Conservation (phyloP, 495 filamentous ascomycete species). For the Penicillium antarcticum region DNA sequence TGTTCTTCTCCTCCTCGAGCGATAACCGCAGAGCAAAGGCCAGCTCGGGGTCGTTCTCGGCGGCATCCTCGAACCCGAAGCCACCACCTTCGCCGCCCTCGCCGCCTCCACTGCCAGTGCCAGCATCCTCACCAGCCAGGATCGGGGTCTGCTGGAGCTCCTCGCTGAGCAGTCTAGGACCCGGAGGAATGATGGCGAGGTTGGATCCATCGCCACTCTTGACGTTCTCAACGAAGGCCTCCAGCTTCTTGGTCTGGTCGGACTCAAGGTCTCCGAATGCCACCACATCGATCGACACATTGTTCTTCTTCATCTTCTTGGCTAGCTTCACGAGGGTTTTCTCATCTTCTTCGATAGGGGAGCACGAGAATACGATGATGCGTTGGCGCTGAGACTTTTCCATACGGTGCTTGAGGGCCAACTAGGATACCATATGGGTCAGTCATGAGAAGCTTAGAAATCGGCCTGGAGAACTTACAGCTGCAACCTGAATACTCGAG, state of each 20-base stretch:
- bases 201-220: constrained; percentile 87
- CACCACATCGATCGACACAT: constrained; percentile 87
- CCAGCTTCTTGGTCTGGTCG: constrained; percentile 86
- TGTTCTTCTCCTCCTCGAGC: constrained; percentile 94
- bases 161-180: constrained; percentile 86
- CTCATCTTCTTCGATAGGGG: constrained; percentile 83
- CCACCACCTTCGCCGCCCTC: constrained; percentile 70
- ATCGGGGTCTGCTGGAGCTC: constrained; percentile 91
- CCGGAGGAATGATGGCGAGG: constrained; percentile 86
- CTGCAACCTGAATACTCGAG: constrained; percentile 91
- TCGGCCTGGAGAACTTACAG: constrained; percentile 54
- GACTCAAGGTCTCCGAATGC: constrained; percentile 90
- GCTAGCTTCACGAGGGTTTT: constrained; percentile 85
- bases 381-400: constrained; percentile 94
- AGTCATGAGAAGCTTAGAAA: constrained; percentile 2
- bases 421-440: constrained; percentile 41
- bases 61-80: constrained; percentile 50
- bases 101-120: constrained; percentile 43
- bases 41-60: constrained; percentile 83
- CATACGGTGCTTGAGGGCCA: constrained; percentile 96
- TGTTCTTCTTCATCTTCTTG: constrained; percentile 98
- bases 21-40: constrained; percentile 96
- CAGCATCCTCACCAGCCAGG: constrained; percentile 70
- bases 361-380: constrained; percentile 94
- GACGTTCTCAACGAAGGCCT: constrained; percentile 88